Evolutionary conservation across 768 basidiomycete species (phyloP).

Genomic region (Russula sp.): DNA sequence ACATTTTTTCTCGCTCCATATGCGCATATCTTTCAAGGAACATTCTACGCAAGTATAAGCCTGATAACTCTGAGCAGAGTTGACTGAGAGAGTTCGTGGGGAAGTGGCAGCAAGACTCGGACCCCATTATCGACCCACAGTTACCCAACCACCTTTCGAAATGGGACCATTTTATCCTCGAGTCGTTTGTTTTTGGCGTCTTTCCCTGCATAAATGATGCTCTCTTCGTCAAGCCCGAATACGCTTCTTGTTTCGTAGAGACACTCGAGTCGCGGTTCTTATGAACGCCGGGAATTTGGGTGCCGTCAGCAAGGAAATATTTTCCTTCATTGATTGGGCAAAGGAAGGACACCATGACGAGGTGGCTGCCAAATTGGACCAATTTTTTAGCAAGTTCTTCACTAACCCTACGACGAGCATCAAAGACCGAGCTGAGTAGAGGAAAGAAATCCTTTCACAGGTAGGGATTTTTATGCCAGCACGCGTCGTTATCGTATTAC

Average conservation of each 20-base stretch:
- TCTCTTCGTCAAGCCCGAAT: neutral
- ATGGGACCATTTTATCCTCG: neutral
- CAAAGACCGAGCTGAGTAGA: neutral
- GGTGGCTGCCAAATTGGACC: neutral
- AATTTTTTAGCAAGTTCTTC: too few species aligned
- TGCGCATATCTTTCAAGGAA: slow-evolving; percentile 4
- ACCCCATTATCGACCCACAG: neutral
- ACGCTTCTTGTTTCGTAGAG: neutral
- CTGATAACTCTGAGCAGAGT: neutral
- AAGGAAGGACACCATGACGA: neutral
- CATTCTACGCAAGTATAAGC: neutral
- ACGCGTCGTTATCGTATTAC: too few species aligned
- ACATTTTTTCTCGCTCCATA: neutral
- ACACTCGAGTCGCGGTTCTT: slow-evolving; percentile 16
- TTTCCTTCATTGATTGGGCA: neutral
- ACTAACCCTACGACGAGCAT: neutral
- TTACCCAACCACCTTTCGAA: too few species aligned
- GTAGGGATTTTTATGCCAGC: too few species aligned
- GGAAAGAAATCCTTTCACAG: too few species aligned
- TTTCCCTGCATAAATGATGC: neutral
- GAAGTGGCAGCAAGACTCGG: neutral
- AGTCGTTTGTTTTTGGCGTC: neutral
- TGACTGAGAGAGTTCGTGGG: neutral
- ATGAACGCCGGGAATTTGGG: neutral
- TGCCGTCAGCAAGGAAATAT: too few species aligned